Conservation (phyloP, 225 moss, liverwort and hornwort species). For the Neckera pumila region DNA sequence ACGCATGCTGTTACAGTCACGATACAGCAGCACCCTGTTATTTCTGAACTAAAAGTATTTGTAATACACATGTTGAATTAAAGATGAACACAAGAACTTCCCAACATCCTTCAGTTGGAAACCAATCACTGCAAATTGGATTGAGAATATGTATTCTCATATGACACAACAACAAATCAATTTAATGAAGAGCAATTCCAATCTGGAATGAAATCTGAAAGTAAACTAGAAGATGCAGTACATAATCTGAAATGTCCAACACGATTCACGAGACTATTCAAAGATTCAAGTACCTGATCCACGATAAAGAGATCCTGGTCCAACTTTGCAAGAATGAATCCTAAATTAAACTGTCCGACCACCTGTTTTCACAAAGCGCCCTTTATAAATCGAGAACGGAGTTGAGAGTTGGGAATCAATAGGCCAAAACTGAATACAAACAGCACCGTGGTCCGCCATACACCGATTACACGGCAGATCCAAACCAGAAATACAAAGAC, state of each 20-base stretch:
- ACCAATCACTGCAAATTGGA: neutral
- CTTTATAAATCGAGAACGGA: neutral
- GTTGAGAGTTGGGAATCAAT: neutral
- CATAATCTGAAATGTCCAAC: neutral
- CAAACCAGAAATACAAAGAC: neutral
- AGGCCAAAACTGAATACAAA: neutral
- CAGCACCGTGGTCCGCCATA: neutral
- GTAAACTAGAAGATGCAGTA: neutral
- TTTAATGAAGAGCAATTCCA: neutral
- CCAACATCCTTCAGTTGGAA: neutral
- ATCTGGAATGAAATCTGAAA: neutral
- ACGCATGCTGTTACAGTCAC: conserved; percentile 66
- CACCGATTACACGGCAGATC: neutral
- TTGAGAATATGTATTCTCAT: neutral
- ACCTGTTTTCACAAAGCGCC: conserved; percentile 35
- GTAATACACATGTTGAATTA: neutral
- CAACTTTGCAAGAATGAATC: conserved; percentile 88
- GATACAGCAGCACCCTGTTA: neutral
- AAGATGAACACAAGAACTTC: neutral
- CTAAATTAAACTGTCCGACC: conserved; percentile 92
- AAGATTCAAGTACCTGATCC: conserved; percentile 63
- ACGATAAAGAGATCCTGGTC: conserved; percentile 86
- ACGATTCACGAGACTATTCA: too few relatives aligned
- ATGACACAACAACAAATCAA: neutral
- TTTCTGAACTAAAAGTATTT: neutral